Percentiles rank a stretch among this genome's conserved stretches.
Conservation (phyloP, 2,329 filamentous ascomycete genomes). For the Pyricularia sp. region DNA sequence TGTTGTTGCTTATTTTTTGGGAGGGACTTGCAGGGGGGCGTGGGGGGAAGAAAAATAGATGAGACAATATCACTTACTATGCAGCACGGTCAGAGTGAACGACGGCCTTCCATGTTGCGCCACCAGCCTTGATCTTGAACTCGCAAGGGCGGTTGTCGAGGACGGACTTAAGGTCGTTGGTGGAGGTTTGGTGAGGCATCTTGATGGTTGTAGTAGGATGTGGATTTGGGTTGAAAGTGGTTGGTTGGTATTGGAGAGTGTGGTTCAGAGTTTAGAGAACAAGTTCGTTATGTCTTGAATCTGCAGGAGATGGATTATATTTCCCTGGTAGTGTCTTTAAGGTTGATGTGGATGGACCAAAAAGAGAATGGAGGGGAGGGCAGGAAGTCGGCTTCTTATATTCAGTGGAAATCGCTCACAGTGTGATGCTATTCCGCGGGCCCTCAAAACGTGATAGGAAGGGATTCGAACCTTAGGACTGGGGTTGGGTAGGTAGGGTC, state of each 20-base stretch:
- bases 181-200: constrained; percentile 2
- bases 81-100: constrained; percentile 29
- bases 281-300: not conserved
- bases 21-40: not conserved
- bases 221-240: not conserved
- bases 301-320: not conserved
- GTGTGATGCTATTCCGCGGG: not conserved
- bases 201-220: not conserved
- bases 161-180: constrained; percentile 14
- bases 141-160: constrained; percentile 31
- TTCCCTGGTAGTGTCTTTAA: not conserved
- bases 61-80: constrained; percentile 26
- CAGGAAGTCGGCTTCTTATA: not conserved
- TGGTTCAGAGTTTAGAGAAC: not conserved
- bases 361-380: not conserved
- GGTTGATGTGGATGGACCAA: not conserved
- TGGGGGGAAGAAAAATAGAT: too few relatives aligned
- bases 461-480: not conserved
- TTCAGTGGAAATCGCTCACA: not conserved
- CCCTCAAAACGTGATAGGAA: not conserved
- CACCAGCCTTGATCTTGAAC: constrained; percentile 35
- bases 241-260: not conserved
- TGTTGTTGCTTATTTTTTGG: not conserved
- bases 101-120: constrained; percentile 24
- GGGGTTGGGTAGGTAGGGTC: not conserved